phyloP scores from a whole-genome alignment of 768 basidiomycete genomes.

The Tephrocybe rancida region DNA sequence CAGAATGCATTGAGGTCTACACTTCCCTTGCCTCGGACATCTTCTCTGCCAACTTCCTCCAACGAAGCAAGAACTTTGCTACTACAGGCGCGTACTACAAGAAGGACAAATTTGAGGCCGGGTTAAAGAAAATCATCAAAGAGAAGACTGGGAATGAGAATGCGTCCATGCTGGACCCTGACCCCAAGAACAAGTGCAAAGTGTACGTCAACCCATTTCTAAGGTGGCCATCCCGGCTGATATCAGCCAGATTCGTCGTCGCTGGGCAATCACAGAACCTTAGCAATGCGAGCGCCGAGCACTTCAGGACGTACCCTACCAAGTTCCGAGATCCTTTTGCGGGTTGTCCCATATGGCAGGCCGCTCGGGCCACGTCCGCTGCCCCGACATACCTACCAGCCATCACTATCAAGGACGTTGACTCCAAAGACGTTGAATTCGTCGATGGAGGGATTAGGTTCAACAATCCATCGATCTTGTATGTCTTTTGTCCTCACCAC shows the following conservation, averaged over 20 bases:
- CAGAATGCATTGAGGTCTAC: slow-evolving; percentile 33
- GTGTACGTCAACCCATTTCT: slow-evolving; percentile 21
- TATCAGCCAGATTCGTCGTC: slow-evolving; percentile 26
- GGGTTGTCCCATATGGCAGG: slow-evolving; percentile 35
- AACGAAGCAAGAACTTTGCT: slow-evolving; percentile 13
- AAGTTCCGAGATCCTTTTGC: slow-evolving; percentile 26
- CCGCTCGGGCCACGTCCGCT: slow-evolving; percentile 36
- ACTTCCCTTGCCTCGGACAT: slow-evolving; percentile 27
- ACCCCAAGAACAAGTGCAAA: slow-evolving; percentile 26
- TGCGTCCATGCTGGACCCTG: slow-evolving; percentile 26
- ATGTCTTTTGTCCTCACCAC: not conserved
- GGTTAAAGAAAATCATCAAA: slow-evolving; percentile 27
- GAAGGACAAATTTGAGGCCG: slow-evolving; percentile 24
- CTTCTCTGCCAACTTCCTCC: slow-evolving; percentile 22
- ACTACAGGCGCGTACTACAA: slow-evolving; percentile 27
- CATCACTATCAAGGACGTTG: slow-evolving; percentile 25
- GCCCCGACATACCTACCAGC: slow-evolving; percentile 33
- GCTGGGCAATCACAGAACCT: slow-evolving; percentile 25
- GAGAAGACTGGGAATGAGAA: slow-evolving; percentile 25
- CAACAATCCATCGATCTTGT: slow-evolving; percentile 33
- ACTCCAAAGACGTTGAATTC: slow-evolving; percentile 30
- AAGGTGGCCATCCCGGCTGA: not conserved
- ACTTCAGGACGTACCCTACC: slow-evolving; percentile 30
- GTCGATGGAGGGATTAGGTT: slow-evolving; percentile 33
- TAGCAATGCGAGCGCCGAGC: slow-evolving; percentile 26